These are phyloP conservation scores for Murraya koenigii DNA, from an alignment of 345 rosid genomes.

Conservation along the genomic window DNA sequence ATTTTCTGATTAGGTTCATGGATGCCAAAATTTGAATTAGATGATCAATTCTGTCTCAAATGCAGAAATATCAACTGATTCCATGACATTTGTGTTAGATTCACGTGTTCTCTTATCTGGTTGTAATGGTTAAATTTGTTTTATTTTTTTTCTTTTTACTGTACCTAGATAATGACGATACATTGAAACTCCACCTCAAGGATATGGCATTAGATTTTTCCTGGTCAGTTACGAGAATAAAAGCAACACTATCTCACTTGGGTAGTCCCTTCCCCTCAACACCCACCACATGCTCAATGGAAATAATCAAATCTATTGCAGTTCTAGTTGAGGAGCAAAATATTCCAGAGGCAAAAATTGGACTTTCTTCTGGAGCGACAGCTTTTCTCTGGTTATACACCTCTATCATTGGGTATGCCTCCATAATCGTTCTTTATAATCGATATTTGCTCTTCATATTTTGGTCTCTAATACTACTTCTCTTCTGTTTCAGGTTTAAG, in stretches of 20 bases:
- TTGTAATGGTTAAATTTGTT: neutral
- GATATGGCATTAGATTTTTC: conserved; percentile 68
- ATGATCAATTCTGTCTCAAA: neutral
- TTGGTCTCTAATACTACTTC: conserved; percentile 15
- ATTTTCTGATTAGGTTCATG: neutral
- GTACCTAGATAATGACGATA: conserved; percentile 48
- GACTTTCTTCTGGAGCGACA: conserved; percentile 65
- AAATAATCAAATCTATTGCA: conserved; percentile 41
- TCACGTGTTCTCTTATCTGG: neutral
- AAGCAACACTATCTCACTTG: conserved; percentile 47
- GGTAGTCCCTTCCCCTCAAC: conserved; percentile 42
- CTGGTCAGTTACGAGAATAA: conserved; percentile 68
- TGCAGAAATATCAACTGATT: neutral
- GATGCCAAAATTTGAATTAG: neutral
- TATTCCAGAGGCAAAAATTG: conserved; percentile 63
- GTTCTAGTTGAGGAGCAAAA: conserved; percentile 67
- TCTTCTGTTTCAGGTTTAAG: conserved; percentile 48
- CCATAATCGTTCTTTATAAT: neutral
- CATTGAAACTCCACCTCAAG: conserved; percentile 56
- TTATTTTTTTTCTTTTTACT: neutral
- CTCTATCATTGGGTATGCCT: conserved; percentile 73
- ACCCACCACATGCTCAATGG: conserved; percentile 56
- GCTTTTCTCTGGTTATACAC: conserved; percentile 92
- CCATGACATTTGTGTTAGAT: neutral
- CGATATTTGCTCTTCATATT: neutral